phyloP scores from a whole-genome alignment of 1,139 yeast species.

The Pichia sp. region DNA sequence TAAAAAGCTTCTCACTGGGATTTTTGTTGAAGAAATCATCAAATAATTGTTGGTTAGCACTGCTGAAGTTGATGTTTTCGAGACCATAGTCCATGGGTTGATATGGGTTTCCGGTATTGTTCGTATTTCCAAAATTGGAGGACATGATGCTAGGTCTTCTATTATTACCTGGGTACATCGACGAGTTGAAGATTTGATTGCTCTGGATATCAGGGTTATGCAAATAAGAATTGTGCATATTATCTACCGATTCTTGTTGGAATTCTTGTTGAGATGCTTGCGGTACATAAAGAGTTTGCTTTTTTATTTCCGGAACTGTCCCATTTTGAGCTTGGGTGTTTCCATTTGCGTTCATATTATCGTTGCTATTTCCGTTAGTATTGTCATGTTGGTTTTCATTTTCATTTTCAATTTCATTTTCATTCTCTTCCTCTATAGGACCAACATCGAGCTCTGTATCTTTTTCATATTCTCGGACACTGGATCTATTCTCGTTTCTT shows the following conservation, averaged over 20 bases:
- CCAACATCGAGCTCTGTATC: conserved; percentile 21
- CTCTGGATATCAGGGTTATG: neutral
- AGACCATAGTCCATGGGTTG: conserved; percentile 1
- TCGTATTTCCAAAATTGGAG: neutral
- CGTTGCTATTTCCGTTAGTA: neutral
- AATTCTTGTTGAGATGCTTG: neutral
- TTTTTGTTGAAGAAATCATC: conserved; percentile 31
- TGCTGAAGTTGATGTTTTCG: conserved; percentile 15
- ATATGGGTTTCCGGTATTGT: neutral
- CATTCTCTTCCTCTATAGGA: conserved; percentile 3
- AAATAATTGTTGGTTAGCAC: conserved; percentile 29
- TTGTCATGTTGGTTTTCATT: neutral
- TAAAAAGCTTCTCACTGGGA: conserved; percentile 57
- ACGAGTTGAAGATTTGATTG: conserved; percentile 3
- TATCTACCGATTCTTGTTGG: neutral
- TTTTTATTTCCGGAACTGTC: neutral
- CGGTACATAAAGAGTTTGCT: neutral
- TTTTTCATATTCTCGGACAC: conserved; percentile 30
- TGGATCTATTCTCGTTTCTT: conserved; percentile 17
- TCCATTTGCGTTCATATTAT: neutral
- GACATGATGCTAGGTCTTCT: neutral
- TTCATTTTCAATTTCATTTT: neutral
- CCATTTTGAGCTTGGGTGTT: neutral
- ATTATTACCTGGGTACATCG: neutral
- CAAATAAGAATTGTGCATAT: neutral